Conservation (phyloP, 495 filamentous ascomycete genomes). For the Penicillium steckii region DNA sequence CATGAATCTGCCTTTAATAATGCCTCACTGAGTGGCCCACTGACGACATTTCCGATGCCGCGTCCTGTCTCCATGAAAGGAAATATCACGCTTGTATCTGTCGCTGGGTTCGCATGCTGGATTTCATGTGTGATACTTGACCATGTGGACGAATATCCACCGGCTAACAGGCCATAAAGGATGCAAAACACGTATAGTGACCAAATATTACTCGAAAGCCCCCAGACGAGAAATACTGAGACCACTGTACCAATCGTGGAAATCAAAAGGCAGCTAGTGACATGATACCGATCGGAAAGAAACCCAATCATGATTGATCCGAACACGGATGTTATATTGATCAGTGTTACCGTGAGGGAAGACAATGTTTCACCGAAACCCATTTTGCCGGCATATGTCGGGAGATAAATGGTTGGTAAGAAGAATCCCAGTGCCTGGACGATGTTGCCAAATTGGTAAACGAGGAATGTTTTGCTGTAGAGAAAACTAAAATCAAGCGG, state of each 20-base stretch:
- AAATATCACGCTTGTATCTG: slow-evolving; percentile 55
- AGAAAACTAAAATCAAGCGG: slow-evolving; percentile 43
- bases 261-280: slow-evolving; percentile 54
- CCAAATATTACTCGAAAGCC: slow-evolving; percentile 31
- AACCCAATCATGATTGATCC: slow-evolving; percentile 55
- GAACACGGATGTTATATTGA: slow-evolving; percentile 51
- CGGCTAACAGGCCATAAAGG: slow-evolving; percentile 62
- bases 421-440: slow-evolving; percentile 53
- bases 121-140: slow-evolving; percentile 55
- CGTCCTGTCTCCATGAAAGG: slow-evolving; percentile 56
- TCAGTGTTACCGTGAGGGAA: slow-evolving; percentile 45
- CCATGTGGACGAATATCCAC: slow-evolving; percentile 55
- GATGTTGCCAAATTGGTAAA: slow-evolving; percentile 52
- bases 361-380: slow-evolving; percentile 31
- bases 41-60: slow-evolving; percentile 60
- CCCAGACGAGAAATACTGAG: slow-evolving; percentile 64
- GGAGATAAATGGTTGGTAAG: slow-evolving; percentile 26
- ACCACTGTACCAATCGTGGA: slow-evolving; percentile 53
- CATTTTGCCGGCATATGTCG: slow-evolving; percentile 42
- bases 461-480: slow-evolving; percentile 40
- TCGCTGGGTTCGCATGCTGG: slow-evolving; percentile 30
- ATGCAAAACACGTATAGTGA: slow-evolving; percentile 50
- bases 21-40: slow-evolving; percentile 50
- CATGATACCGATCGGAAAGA: slow-evolving; percentile 54
- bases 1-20: slow-evolving; percentile 19